phyloP scores from a whole-genome alignment of 2,329 filamentous ascomycete genomes.

The Arachnopeziza araneosa region DNA sequence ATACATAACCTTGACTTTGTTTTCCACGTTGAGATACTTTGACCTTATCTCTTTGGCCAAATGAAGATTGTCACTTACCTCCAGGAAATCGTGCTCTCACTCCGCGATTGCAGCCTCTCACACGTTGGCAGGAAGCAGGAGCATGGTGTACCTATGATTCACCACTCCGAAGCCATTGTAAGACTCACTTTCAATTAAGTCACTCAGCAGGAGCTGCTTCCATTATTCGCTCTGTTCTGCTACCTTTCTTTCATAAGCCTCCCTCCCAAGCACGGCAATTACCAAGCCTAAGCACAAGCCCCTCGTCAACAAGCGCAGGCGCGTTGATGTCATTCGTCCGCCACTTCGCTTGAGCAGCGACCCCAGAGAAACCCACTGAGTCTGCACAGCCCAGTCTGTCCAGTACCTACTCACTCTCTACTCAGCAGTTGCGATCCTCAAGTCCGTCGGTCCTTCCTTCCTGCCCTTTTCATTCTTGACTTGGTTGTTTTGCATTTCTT shows the following conservation, averaged over 20 bases:
- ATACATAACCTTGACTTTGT: neutral
- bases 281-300: neutral
- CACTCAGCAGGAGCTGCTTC: neutral
- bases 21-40: neutral
- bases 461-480: constrained; percentile 7
- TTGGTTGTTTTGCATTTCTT: constrained; percentile 4
- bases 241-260: too few relatives aligned
- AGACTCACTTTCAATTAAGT: neutral
- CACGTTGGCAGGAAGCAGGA: neutral
- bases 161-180: neutral
- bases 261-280: too few relatives aligned
- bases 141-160: neutral
- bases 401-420: neutral
- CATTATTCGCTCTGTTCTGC: too few relatives aligned
- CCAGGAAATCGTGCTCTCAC: neutral
- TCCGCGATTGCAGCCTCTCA: neutral
- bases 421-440: neutral
- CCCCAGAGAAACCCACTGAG: constrained; percentile 3
- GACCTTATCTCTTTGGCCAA: neutral
- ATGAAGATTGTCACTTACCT: neutral
- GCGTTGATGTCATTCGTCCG: constrained; percentile 9
- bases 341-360: constrained; percentile 1
- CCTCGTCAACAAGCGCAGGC: neutral
- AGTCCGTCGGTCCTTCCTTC: constrained; percentile 5
- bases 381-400: constrained; percentile 5